These are phyloP conservation scores for Candida frijolesensis DNA, from an alignment of 1,139 yeast species.

Conservation along the genomic window DNA sequence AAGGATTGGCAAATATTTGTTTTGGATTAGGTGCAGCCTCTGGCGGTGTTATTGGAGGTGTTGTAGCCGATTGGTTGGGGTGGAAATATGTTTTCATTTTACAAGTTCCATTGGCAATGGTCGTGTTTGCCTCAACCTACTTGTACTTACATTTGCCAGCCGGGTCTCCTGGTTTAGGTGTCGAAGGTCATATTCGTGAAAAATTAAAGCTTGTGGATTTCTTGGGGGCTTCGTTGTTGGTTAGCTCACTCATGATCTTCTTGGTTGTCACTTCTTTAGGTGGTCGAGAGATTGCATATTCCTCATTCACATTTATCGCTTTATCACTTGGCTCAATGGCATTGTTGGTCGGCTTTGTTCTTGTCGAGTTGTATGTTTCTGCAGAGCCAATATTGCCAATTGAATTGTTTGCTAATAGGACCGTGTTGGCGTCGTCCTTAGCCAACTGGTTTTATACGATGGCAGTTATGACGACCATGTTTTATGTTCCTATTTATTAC, in stretches of 20 bases:
- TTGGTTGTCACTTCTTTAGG: slow-evolving; percentile 72
- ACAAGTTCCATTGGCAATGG: slow-evolving; percentile 63
- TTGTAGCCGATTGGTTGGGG: slow-evolving; percentile 69
- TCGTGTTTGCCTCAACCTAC: slow-evolving; percentile 46
- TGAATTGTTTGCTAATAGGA: slow-evolving; percentile 53
- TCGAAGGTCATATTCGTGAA: slow-evolving; percentile 37
- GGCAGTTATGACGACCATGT: slow-evolving; percentile 55
- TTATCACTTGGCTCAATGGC: slow-evolving; percentile 23
- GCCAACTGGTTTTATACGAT: slow-evolving; percentile 68
- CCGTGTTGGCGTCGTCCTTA: slow-evolving; percentile 64
- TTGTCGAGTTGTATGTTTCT: slow-evolving; percentile 57
- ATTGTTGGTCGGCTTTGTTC: slow-evolving; percentile 39
- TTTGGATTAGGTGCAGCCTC: slow-evolving; percentile 55
- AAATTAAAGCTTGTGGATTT: slow-evolving; percentile 68
- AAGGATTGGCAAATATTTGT: slow-evolving; percentile 53
- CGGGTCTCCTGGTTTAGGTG: slow-evolving; percentile 53
- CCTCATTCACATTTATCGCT: slow-evolving; percentile 33
- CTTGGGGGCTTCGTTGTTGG: slow-evolving; percentile 65
- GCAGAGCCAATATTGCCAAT: slow-evolving; percentile 72
- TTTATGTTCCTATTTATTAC: slow-evolving; percentile 66
- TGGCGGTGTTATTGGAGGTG: slow-evolving; percentile 67
- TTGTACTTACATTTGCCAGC: slow-evolving; percentile 44
- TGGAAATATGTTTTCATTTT: slow-evolving; percentile 69
- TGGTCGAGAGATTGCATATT: slow-evolving; percentile 55
- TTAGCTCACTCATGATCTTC: slow-evolving; percentile 52